Evolutionary conservation across 1,284 basidiomycete genomes (phyloP).

Genomic region (Xerocomus nothofagi): DNA sequence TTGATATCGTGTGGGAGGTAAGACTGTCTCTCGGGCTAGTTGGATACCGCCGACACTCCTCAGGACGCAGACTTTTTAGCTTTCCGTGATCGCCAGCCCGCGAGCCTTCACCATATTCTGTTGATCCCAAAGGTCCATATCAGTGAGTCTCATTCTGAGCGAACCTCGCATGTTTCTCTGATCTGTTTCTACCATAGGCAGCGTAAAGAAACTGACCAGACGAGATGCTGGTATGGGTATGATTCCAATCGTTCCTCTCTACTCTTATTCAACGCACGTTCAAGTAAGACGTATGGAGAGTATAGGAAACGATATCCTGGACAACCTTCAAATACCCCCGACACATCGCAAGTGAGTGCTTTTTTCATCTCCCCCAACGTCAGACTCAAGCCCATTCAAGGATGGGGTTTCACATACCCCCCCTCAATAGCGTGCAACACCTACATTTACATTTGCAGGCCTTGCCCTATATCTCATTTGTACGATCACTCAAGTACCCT

Average conservation of each 20-base stretch:
- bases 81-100: slow-evolving; percentile 29
- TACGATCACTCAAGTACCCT: slow-evolving; percentile 58
- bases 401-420: slow-evolving; percentile 84
- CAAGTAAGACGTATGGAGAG: slow-evolving; percentile 57
- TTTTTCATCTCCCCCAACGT: not conserved
- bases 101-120: slow-evolving; percentile 29
- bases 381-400: slow-evolving; percentile 26
- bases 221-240: slow-evolving; percentile 29
- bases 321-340: slow-evolving; percentile 42
- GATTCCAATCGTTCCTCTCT: not conserved
- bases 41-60: not conserved
- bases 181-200: slow-evolving; percentile 11
- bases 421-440: slow-evolving; percentile 78
- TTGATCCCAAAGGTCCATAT: slow-evolving; percentile 33
- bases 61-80: slow-evolving; percentile 33
- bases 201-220: slow-evolving; percentile 21
- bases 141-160: slow-evolving; percentile 9
- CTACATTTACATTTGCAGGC: slow-evolving; percentile 79
- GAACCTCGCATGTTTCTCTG: not conserved
- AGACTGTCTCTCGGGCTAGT: not conserved
- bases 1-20: slow-evolving; percentile 34
- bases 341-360: slow-evolving; percentile 45
- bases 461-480: slow-evolving; percentile 58
- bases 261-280: not conserved
- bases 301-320: slow-evolving; percentile 56